Percentiles rank a stretch among this genome's conserved stretches.
Conservation (phyloP, 2,329 filamentous ascomycete genomes). For the Plenodomus lindquistii region DNA sequence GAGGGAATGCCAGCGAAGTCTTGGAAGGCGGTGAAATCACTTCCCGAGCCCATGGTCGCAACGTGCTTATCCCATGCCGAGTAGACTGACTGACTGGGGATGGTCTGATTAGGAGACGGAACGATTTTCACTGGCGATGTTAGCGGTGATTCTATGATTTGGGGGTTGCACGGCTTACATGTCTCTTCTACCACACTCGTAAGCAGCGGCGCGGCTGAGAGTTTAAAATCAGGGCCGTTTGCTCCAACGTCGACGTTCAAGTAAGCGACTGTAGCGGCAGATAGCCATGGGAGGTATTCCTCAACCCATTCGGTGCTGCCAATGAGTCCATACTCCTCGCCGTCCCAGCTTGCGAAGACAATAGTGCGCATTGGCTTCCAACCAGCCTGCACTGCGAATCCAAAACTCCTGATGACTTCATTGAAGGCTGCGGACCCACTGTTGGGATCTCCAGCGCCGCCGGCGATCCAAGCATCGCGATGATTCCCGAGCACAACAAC, state of each 20-base stretch:
- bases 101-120: slow-evolving; percentile 69
- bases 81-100: slow-evolving; percentile 68
- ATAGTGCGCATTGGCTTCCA: slow-evolving; percentile 90
- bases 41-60: slow-evolving; percentile 58
- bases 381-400: slow-evolving; percentile 69
- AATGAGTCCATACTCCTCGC: slow-evolving; percentile 79
- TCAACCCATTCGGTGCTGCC: slow-evolving; percentile 94
- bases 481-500: slow-evolving; percentile 92
- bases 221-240: slow-evolving; percentile 64
- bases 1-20: slow-evolving; percentile 56
- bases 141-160: slow-evolving; percentile 3
- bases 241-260: slow-evolving; percentile 83
- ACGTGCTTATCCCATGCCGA: slow-evolving; percentile 64
- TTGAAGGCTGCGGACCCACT: slow-evolving; percentile 79
- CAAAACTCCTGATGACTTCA: slow-evolving; percentile 76
- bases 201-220: slow-evolving; percentile 73
- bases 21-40: slow-evolving; percentile 58
- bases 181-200: slow-evolving; percentile 73
- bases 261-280: slow-evolving; percentile 74
- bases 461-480: slow-evolving; percentile 85
- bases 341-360: slow-evolving; percentile 75
- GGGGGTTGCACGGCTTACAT: slow-evolving; percentile 35
- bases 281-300: slow-evolving; percentile 82
- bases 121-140: slow-evolving; percentile 33
- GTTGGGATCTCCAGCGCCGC: slow-evolving; percentile 83